A percentile compares a stretch with the other conserved stretches of the same genome.
Conservation (phyloP, 345 rosid genomes). For the Brassica rapa region DNA sequence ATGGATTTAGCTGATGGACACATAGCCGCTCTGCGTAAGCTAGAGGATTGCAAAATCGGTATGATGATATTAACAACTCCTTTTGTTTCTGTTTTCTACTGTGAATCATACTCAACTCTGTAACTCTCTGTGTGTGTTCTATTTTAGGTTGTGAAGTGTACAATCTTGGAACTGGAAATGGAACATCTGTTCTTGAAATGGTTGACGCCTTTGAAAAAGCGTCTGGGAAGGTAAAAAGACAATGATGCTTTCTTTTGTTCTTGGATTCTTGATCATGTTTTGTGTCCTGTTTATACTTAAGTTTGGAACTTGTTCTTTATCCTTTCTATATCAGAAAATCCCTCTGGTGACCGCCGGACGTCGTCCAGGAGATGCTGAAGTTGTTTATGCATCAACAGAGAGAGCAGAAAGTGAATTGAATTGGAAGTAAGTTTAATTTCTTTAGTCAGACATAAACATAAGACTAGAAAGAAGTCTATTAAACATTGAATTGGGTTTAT, state of each 20-base stretch:
- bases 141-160: conserved; percentile 83
- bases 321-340: conserved; percentile 57
- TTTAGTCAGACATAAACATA: background rate
- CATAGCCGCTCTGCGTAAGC: conserved; percentile 78
- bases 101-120: background rate
- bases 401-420: conserved; percentile 76
- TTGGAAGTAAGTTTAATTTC: conserved; percentile 74
- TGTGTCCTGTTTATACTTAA: background rate
- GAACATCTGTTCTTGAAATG: conserved; percentile 97
- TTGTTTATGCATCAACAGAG: conserved; percentile 81
- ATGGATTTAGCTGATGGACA: conserved; percentile 95
- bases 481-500: background rate
- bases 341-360: conserved; percentile 73
- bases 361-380: conserved; percentile 86
- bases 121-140: background rate
- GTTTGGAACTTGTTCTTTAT: background rate
- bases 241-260: background rate
- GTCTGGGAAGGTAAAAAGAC: conserved; percentile 69
- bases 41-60: conserved; percentile 68
- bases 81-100: background rate
- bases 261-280: conserved; percentile 7
- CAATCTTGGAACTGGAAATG: conserved; percentile 94
- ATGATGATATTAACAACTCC: background rate
- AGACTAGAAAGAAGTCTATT: background rate
- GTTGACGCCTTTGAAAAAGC: conserved; percentile 90